A percentile compares a stretch with the other conserved stretches of the same genome.
phyloP scores from a whole-genome alignment of 2,329 filamentous ascomycete genomes.

The Fusarium sp. region DNA sequence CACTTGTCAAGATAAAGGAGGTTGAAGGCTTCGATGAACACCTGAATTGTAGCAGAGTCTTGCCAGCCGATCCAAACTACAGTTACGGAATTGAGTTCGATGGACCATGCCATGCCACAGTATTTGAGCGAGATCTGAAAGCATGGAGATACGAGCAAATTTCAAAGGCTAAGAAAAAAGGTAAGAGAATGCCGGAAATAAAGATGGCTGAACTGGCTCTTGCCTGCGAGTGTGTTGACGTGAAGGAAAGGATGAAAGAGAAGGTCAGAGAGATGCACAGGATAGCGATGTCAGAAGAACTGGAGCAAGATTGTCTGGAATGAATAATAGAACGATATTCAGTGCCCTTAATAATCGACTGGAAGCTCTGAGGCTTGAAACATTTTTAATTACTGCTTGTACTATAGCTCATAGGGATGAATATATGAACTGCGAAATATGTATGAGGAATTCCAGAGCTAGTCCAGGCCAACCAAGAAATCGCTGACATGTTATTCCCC shows the following conservation, averaged over 20 bases:
- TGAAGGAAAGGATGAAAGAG: neutral
- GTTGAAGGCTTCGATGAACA: neutral
- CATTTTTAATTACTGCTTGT: neutral
- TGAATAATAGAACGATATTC: no score
- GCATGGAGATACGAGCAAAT: neutral
- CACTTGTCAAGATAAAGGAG: neutral
- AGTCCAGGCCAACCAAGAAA: no score
- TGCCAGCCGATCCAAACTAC: neutral
- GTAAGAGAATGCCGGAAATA: neutral
- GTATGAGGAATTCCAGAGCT: neutral
- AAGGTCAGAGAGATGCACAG: neutral
- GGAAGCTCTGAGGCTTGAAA: no score
- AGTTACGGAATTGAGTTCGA: neutral
- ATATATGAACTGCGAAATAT: neutral
- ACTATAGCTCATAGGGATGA: neutral
- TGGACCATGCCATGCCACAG: neutral
- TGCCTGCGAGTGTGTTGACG: neutral
- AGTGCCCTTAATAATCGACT: rapidly evolving
- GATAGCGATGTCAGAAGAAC: neutral
- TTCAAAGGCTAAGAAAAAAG: neutral
- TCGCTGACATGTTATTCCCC: neutral
- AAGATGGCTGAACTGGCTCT: neutral
- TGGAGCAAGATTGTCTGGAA: neutral
- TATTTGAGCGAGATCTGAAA: neutral
- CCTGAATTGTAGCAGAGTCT: neutral